A percentile compares a stretch with the other conserved stretches of the same genome.
Evolutionary conservation across 75 land plant genomes (phyloP).

Genomic region (Isoetes taiwanensis): DNA sequence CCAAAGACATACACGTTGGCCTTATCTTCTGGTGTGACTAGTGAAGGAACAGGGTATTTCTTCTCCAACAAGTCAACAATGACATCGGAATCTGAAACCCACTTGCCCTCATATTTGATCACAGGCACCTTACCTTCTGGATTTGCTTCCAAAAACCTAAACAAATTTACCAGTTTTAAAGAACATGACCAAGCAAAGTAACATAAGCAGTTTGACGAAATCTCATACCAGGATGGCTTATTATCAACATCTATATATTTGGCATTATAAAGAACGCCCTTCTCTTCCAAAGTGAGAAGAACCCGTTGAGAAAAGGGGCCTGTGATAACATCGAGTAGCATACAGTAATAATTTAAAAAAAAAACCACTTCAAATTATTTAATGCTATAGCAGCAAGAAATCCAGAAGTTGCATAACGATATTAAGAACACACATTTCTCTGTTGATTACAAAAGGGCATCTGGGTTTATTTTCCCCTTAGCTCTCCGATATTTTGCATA

Average conservation of each 20-base stretch:
- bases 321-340: constrained; percentile 16
- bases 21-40: constrained; percentile 60
- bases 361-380: too few species aligned
- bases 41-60: constrained; percentile 65
- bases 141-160: constrained; percentile 68
- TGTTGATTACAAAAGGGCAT: neutral
- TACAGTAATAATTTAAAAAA: neutral
- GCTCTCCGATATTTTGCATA: neutral
- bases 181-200: neutral
- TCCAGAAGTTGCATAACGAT: constrained; percentile 6
- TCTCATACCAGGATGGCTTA: constrained; percentile 74
- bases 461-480: neutral
- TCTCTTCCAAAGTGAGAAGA: constrained; percentile 81
- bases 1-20: constrained; percentile 47
- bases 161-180: neutral
- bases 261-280: constrained; percentile 58
- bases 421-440: neutral
- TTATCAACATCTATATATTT: constrained; percentile 58
- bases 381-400: too few species aligned
- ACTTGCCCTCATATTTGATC: constrained; percentile 64
- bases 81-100: constrained; percentile 92
- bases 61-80: constrained; percentile 65
- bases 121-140: constrained; percentile 93
- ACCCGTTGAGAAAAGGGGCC: constrained; percentile 92
- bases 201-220: neutral